These are phyloP conservation scores for Aspergillus calidoustus DNA, from an alignment of 2,329 filamentous ascomycete genomes.

Conservation along the genomic window DNA sequence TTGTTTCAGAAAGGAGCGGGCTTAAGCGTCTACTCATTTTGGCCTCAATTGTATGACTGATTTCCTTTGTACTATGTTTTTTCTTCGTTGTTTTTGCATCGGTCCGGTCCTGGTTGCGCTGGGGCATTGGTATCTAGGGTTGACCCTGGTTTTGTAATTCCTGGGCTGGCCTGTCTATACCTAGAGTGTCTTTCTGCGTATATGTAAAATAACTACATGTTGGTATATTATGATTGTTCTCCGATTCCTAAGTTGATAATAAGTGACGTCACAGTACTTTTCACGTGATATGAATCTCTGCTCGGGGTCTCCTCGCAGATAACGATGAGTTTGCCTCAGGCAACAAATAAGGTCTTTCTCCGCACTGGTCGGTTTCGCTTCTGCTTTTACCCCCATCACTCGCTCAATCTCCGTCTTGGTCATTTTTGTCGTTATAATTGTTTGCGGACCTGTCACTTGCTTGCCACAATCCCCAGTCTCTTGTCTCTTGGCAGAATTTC, in stretches of 20 bases:
- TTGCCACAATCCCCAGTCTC: neutral
- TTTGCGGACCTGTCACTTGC: conserved; percentile 2
- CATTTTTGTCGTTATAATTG: conserved; percentile 17
- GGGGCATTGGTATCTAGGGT: conserved; percentile 27
- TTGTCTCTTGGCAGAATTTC: conserved; percentile 19
- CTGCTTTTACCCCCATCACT: conserved; percentile 15
- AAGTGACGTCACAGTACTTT: conserved; percentile 18
- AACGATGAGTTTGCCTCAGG: conserved; percentile 17
- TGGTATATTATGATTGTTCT: conserved; percentile 24
- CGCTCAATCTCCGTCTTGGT: conserved; percentile 3
- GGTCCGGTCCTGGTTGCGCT: conserved; percentile 28
- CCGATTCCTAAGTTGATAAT: neutral
- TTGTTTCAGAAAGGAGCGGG: conserved; percentile 32
- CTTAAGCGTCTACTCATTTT: conserved; percentile 31
- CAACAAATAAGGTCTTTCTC: conserved; percentile 22
- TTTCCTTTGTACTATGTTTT: conserved; percentile 26
- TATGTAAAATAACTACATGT: conserved; percentile 30
- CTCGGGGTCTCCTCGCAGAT: conserved; percentile 1
- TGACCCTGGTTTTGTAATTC: conserved; percentile 20
- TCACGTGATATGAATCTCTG: neutral
- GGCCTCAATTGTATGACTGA: conserved; percentile 36
- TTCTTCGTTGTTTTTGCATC: conserved; percentile 19
- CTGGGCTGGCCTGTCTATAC: conserved; percentile 32
- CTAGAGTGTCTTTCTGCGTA: conserved; percentile 28
- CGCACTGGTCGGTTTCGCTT: conserved; percentile 21